These are phyloP conservation scores for Fragaria vesca DNA, from an alignment of 306 rosid genomes.

Conservation along the genomic window DNA sequence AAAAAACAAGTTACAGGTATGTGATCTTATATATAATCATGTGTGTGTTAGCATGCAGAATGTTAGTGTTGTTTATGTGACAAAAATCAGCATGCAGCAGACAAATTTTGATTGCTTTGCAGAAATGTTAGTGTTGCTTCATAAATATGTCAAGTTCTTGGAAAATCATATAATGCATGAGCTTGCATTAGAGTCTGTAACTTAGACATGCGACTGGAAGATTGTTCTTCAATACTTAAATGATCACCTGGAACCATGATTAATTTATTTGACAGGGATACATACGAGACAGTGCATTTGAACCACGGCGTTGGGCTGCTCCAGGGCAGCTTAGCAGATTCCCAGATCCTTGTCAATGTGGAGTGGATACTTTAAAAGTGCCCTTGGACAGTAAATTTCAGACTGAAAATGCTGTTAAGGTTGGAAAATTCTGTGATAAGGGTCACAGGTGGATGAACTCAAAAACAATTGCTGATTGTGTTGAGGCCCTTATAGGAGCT, in stretches of 20 bases:
- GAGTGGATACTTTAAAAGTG: constrained; percentile 76
- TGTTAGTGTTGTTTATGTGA: not conserved
- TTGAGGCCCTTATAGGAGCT: constrained; percentile 92
- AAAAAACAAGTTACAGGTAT: constrained; percentile 64
- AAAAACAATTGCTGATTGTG: constrained; percentile 84
- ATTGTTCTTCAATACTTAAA: not conserved
- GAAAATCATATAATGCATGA: not conserved
- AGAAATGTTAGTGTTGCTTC: not conserved
- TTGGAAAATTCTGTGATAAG: constrained; percentile 73
- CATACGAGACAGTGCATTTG: constrained; percentile 78
- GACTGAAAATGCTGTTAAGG: constrained; percentile 54
- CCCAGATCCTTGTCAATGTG: constrained; percentile 60
- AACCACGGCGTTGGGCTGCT: constrained; percentile 95
- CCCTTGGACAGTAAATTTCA: constrained; percentile 64
- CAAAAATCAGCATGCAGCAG: no score
- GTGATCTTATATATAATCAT: not conserved
- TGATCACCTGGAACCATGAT: not conserved
- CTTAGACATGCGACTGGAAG: not conserved
- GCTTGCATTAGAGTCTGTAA: not conserved
- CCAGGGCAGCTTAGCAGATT: constrained; percentile 71
- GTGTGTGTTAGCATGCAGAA: not conserved
- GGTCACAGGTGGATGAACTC: constrained; percentile 93
- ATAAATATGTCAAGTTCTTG: not conserved
- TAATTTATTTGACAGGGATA: constrained; percentile 53
- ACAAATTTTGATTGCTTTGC: no score